Percentiles rank a stretch among this genome's conserved stretches.
These are phyloP conservation scores for grape (Vitis vinifera) DNA, from an alignment of 164 flowering plant genomes.

Conservation along the genomic window ASM3070453v1 NC_081809.1:3337001-3337500, in stretches of 20 bases:
- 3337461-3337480: conserved; percentile 47
- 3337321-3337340: conserved; percentile 40
- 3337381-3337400: conserved; percentile 25
- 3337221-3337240: background rate
- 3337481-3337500: conserved; percentile 26
- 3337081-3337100: too few species aligned
- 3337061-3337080: too few species aligned
- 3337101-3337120: too few species aligned
- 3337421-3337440: conserved; percentile 49
- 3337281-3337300: conserved; percentile 37
- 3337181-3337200: too few species aligned
- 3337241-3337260: background rate
- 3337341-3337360: conserved; percentile 44
- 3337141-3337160: background rate
- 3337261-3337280: background rate
- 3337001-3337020: too few species aligned
- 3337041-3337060: too few species aligned
- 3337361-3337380: conserved; percentile 47
- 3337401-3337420: conserved; percentile 24
- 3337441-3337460: conserved; percentile 51
- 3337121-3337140: too few species aligned
- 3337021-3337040: too few species aligned
- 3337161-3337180: too few species aligned
- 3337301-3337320: conserved; percentile 42
- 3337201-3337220: background rate